Base-by-base conservation (phyloP, 2,329 filamentous ascomycete genomes). In the Cladosporium oxysporum region DNA sequence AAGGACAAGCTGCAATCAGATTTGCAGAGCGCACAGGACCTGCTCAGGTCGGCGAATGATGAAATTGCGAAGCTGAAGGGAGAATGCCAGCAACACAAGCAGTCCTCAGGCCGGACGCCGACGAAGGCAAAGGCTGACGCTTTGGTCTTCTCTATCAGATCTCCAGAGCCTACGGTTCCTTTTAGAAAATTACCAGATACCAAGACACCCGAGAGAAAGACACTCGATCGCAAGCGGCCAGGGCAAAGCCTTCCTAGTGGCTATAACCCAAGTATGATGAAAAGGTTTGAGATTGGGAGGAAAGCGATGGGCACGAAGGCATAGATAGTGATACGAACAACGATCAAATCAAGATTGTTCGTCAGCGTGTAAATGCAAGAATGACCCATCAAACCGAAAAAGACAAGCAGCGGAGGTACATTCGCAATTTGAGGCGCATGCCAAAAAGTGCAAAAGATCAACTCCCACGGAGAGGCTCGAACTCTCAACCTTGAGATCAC, bases 401-500 rank as follows among this genome's bases (percentile, higher is more conserved):
- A 21, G n/a, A 23, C 41, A 16, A 47, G n/a, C n/a, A 11, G 41
- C 5, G n/a, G n/a, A n/a, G n/a, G n/a, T n/a, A 1, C 18, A 11
- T 11, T 21, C n/a, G 3, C n/a, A 7, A 47, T 47, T 4, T 21
- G n/a, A 6, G n/a, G 14, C 21, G 41, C 8, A 5, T 47, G n/a
- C 41, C 31, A n/a, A 33, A 58, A 69, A 62, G 8, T 53, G 59
- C 52, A 64, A 67, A 65, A 66, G 61, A 53, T 21, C 49, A 29
- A 64, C 58, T 65, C 72, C 71, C 72, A 69, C 72, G 68, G 68
- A 68, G 69, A 69, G 72, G 71, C 69, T 74, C 71, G 72, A 75
- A 75, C 73, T 75, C 73, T 71, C 70, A 75, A 75, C 74, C 73
- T 76, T 76, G 71, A 73, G 73, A 76, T 76, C 16, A 61, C 71